These are phyloP conservation scores for Takakia lepidozioides DNA, from an alignment of 225 moss, liverwort and hornwort species.

Conservation along the genomic window DNA sequence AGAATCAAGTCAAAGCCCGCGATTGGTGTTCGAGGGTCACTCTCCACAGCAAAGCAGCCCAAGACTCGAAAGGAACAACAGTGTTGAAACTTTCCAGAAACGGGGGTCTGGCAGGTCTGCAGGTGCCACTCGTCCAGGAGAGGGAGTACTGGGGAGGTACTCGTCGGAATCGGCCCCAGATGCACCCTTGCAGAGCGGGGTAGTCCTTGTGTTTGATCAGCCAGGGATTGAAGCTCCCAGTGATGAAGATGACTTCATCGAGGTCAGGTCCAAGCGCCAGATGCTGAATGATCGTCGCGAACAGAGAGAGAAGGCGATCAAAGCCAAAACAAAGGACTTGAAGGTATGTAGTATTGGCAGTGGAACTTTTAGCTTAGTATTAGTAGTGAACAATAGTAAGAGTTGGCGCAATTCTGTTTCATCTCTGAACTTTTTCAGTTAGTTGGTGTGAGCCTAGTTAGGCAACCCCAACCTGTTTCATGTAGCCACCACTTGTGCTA, in stretches of 20 bases:
- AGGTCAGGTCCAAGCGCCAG: constrained; percentile 95
- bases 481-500: too few relatives aligned
- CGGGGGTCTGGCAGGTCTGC: constrained; percentile 32
- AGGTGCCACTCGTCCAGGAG: constrained; percentile 28
- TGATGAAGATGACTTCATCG: constrained; percentile 92
- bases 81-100: constrained; percentile 32
- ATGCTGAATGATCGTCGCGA: constrained; percentile 94
- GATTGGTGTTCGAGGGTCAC: constrained; percentile 29
- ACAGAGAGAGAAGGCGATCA: constrained; percentile 90
- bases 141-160: constrained; percentile 75
- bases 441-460: too few relatives aligned
- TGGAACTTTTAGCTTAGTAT: too few relatives aligned
- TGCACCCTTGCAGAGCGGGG: constrained; percentile 19
- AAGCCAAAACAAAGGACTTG: constrained; percentile 79
- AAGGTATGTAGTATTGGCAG: constrained; percentile 64
- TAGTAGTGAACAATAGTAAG: too few relatives aligned
- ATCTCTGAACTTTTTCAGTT: too few relatives aligned
- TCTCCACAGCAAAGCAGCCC: constrained; percentile 28
- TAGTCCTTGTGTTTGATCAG: constrained; percentile 35
- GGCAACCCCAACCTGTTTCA: too few relatives aligned
- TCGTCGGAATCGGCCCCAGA: constrained; percentile 47
- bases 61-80: constrained; percentile 44
- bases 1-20: constrained; percentile 38
- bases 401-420: too few relatives aligned
- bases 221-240: constrained; percentile 46